Conservation (phyloP, 2,329 filamentous ascomycete species). For the Fusarium veterinarium region DNA sequence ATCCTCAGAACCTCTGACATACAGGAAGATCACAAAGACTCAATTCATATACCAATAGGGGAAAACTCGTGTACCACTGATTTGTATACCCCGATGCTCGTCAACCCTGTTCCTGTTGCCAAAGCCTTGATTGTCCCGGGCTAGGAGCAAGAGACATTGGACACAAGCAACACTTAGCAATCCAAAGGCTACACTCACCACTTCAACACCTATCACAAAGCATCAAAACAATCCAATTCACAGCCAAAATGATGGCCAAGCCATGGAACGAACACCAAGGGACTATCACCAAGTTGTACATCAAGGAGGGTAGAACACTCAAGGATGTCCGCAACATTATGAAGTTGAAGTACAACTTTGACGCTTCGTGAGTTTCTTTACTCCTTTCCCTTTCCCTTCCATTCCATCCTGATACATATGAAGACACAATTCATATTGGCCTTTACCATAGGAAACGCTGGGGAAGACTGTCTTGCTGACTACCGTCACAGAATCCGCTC, state of each 20-base stretch:
- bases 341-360: conserved; percentile 53
- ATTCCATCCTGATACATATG: not conserved
- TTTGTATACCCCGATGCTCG: conserved; percentile 28
- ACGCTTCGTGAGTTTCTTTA: conserved; percentile 53
- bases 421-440: not conserved
- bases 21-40: not conserved
- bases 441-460: not conserved
- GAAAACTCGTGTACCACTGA: not conserved
- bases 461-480: conserved; percentile 3
- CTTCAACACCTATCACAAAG: not conserved
- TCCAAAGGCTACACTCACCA: not conserved
- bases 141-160: conserved; percentile 15
- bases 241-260: conserved; percentile 55
- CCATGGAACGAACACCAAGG: conserved; percentile 54
- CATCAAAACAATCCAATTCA: no score
- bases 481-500: conserved; percentile 51
- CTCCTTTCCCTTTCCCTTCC: not conserved
- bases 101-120: conserved; percentile 18
- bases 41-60: not conserved
- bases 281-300: conserved; percentile 56
- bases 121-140: conserved; percentile 38
- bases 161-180: not conserved
- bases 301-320: conserved; percentile 53
- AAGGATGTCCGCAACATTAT: conserved; percentile 56
- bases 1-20: not conserved